Evolutionary conservation across 371 early-diverging fungal species (phyloP).

Genomic region (Mortierella polycephala): DNA sequence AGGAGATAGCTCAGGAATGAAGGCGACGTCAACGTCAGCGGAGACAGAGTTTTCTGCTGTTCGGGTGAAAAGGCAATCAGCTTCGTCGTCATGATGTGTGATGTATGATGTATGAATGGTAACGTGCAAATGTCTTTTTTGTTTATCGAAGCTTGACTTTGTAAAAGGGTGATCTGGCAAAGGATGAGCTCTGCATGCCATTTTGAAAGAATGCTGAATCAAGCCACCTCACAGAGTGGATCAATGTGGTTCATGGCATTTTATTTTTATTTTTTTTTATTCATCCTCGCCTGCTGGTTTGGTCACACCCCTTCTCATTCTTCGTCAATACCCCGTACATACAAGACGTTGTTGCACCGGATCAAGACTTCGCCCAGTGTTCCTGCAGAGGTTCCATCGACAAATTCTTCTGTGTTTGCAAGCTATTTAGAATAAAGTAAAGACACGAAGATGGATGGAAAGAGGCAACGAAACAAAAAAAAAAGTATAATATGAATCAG

Average conservation of each 20-base stretch:
- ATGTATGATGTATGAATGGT: neutral
- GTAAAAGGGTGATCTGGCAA: no score
- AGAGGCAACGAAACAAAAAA: slow-evolving; percentile 3
- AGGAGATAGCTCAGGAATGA: slow-evolving; percentile 45
- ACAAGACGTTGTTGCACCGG: slow-evolving; percentile 91
- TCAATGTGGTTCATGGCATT: no score
- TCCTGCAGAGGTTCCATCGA: slow-evolving; percentile 91
- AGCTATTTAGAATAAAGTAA: slow-evolving; percentile 64
- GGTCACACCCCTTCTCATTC: slow-evolving; percentile 52
- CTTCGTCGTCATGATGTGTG: slow-evolving; percentile 34
- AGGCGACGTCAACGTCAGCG: slow-evolving; percentile 32
- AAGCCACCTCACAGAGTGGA: no score
- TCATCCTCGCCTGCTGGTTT: neutral
- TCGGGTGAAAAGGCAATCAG: slow-evolving; percentile 47
- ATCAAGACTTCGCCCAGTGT: slow-evolving; percentile 94
- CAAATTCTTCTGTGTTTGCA: slow-evolving; percentile 93
- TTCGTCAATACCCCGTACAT: slow-evolving; percentile 79
- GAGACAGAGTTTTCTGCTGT: slow-evolving; percentile 30
- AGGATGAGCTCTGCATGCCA: no score
- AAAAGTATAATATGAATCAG: slow-evolving; percentile 14
- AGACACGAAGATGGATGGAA: no score
- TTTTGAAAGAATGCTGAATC: no score
- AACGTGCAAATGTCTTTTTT: no score
- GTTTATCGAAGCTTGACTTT: no score
- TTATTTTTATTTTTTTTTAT: neutral